Evolutionary conservation across 148 eudicot species (phyloP).

Genomic region (Pharnaceum exiguum): DNA sequence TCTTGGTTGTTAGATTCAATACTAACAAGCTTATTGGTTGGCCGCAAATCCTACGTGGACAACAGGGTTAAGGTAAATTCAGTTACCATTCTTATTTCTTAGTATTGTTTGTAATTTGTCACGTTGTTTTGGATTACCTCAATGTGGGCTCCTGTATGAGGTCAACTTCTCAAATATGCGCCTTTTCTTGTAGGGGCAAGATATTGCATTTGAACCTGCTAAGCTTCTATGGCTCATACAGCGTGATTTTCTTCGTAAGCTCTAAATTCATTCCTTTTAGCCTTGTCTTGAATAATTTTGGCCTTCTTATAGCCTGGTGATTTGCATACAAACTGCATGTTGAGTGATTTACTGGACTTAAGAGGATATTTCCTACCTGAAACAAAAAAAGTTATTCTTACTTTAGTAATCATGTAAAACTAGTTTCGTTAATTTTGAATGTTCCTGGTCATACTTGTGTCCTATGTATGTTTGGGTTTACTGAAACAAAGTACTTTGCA

Average conservation of each 20-base stretch:
- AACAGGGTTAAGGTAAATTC: constrained; percentile 80
- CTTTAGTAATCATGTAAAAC: no score
- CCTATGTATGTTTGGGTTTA: constrained; percentile 4
- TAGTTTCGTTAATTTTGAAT: neutral
- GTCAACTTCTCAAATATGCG: neutral
- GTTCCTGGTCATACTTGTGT: neutral
- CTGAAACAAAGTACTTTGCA: constrained; percentile 23
- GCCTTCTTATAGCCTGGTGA: neutral
- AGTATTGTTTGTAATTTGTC: neutral
- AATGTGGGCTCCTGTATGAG: neutral
- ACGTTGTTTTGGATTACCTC: neutral
- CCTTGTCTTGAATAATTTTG: neutral
- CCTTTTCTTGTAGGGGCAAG: constrained; percentile 61
- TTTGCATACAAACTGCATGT: no score
- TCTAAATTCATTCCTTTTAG: neutral
- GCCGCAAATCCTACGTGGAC: neutral
- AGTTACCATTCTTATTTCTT: neutral
- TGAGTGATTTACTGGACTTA: no score
- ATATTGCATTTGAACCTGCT: constrained; percentile 96
- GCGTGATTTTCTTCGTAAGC: constrained; percentile 96
- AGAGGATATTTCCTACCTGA: no score
- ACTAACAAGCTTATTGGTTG: constrained; percentile 36
- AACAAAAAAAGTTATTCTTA: no score
- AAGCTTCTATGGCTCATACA: constrained; percentile 96
- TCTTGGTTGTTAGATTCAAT: neutral